Evolutionary conservation across 768 basidiomycete genomes (phyloP).

Genomic region (Psilocybe cubensis): DNA sequence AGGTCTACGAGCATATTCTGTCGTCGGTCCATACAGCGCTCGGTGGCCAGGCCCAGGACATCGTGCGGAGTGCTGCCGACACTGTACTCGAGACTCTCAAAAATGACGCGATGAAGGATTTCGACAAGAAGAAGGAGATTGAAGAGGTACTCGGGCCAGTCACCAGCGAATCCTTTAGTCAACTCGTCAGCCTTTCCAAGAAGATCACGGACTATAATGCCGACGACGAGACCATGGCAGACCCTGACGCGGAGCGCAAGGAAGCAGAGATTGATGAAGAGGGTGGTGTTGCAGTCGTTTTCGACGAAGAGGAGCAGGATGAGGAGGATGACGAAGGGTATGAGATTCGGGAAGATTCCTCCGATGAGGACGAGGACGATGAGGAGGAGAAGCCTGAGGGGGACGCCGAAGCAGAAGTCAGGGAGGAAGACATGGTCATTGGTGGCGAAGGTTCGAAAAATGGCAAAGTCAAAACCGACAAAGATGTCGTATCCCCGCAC

Average conservation of each 20-base stretch:
- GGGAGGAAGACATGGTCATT: slow-evolving; percentile 78
- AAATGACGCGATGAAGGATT: slow-evolving; percentile 88
- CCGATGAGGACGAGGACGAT: slow-evolving; percentile 76
- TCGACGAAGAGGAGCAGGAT: slow-evolving; percentile 96
- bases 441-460: slow-evolving; percentile 64
- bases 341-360: slow-evolving; percentile 83
- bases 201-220: slow-evolving; percentile 96
- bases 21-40: slow-evolving; percentile 80
- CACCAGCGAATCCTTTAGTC: slow-evolving; percentile 75
- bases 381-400: slow-evolving; percentile 34
- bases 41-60: slow-evolving; percentile 95
- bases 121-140: slow-evolving; percentile 96
- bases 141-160: slow-evolving; percentile 74
- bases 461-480: slow-evolving; percentile 62
- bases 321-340: slow-evolving; percentile 90
- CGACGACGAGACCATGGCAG: slow-evolving; percentile 78
- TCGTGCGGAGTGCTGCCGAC: slow-evolving; percentile 96
- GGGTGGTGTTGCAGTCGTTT: slow-evolving; percentile 96
- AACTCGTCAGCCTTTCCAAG: slow-evolving; percentile 84
- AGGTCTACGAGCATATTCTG: slow-evolving; percentile 92
- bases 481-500: slow-evolving; percentile 86
- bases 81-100: slow-evolving; percentile 87
- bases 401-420: slow-evolving; percentile 45
- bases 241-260: slow-evolving; percentile 80
- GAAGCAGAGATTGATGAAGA: slow-evolving; percentile 95